phyloP scores from a whole-genome alignment of 768 basidiomycete species.

The Termitomyces sp. region DNA sequence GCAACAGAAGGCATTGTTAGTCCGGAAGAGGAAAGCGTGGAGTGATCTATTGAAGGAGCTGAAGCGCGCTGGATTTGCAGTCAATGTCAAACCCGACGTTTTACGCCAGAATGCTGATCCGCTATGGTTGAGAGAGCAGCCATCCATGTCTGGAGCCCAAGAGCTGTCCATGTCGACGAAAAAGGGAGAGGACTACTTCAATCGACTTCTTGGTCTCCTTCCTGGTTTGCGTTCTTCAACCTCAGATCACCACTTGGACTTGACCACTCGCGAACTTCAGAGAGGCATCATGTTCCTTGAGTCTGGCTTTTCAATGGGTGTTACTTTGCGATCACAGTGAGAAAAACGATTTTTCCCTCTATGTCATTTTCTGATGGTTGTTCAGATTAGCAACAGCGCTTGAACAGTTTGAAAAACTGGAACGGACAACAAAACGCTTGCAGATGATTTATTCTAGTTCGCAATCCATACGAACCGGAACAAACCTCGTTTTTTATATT shows the following conservation, averaged over 20 bases:
- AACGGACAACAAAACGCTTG: slow-evolving; percentile 20
- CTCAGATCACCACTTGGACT: slow-evolving; percentile 69
- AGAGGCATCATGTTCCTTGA: slow-evolving; percentile 75
- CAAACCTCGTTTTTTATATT: slow-evolving; percentile 11
- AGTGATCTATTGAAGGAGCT: slow-evolving; percentile 88
- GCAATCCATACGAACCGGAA: slow-evolving; percentile 6
- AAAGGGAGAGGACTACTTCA: slow-evolving; percentile 60
- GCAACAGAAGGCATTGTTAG: slow-evolving; percentile 65
- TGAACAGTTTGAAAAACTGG: slow-evolving; percentile 17
- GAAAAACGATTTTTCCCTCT: slow-evolving; percentile 17
- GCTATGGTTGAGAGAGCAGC: slow-evolving; percentile 65
- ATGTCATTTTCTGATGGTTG: slow-evolving; percentile 1
- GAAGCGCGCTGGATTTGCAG: slow-evolving; percentile 69
- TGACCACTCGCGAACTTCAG: slow-evolving; percentile 83
- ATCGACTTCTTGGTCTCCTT: slow-evolving; percentile 56
- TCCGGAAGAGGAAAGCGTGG: slow-evolving; percentile 86
- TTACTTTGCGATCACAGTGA: slow-evolving; percentile 61
- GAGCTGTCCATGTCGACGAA: slow-evolving; percentile 19
- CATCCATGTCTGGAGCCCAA: slow-evolving; percentile 23
- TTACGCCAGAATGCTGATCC: slow-evolving; percentile 48
- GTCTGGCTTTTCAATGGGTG: slow-evolving; percentile 63
- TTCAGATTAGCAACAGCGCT: slow-evolving; percentile 24
- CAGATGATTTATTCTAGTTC: slow-evolving; percentile 14
- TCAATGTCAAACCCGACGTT: slow-evolving; percentile 65
- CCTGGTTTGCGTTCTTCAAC: slow-evolving; percentile 60